phyloP scores from a whole-genome alignment of 208 protist species.

The Trypanosoma theileri region DNA sequence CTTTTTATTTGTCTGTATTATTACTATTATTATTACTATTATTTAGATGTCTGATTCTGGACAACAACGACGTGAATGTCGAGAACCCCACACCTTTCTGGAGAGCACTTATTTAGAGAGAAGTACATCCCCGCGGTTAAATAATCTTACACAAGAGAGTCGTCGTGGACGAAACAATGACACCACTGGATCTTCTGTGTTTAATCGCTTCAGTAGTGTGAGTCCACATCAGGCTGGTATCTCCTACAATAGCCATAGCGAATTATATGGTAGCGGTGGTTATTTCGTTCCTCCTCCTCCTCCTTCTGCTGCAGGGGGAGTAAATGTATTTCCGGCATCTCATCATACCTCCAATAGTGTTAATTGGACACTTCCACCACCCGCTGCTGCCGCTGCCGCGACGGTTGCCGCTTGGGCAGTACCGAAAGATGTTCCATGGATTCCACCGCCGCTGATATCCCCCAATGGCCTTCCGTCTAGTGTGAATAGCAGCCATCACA shows the following conservation, averaged over 20 bases:
- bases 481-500: neutral
- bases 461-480: neutral
- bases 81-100: constrained; percentile 23
- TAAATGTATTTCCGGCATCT: no score
- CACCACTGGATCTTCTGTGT: constrained; percentile 4
- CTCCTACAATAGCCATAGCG: constrained; percentile 8
- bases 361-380: no score
- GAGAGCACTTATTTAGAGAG: constrained; percentile 15
- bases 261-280: neutral
- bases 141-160: constrained; percentile 10
- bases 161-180: neutral
- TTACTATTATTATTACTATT: neutral
- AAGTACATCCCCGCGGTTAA: constrained; percentile 17
- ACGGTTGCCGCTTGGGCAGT: neutral
- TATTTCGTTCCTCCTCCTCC: constrained; percentile 2
- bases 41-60: neutral
- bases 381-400: no score
- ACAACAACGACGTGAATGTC: constrained; percentile 11
- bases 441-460: constrained; percentile 27
- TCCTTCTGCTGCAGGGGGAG: no score
- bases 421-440: constrained; percentile 26
- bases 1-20: neutral
- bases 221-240: constrained; percentile 19
- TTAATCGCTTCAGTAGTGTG: constrained; percentile 27
- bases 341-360: no score